Evolutionary conservation across 208 protist genomes (phyloP), one percentile per base, ranked within the genome.

Genomic region (Trypanosomatidae sp.): DNA sequence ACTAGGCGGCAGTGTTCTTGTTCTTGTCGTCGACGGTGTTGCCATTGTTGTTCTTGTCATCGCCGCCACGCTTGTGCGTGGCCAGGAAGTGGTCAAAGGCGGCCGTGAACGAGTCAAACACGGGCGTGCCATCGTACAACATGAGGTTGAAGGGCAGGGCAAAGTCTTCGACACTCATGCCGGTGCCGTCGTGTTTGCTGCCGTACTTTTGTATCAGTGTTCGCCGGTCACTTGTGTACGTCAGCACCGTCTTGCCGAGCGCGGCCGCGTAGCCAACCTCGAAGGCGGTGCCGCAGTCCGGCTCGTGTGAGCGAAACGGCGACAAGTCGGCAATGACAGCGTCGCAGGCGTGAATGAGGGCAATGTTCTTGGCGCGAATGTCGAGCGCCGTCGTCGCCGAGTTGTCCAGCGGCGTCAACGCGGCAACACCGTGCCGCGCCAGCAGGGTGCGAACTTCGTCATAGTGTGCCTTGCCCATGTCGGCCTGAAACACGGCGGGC

Each of bases 291-390:
- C 80, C 80, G 27, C 62, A 71, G 41, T 89, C 80, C 2, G 80
- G 69, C 43, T 89, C 80, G 15, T 74, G 53, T 0, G 74, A 84
- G 24, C 75, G 75, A 33, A 89, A 89, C 1, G 80, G 80, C 2
- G 80, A 89, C 1, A 89, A 59, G 41, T 89, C 75, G 7, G 80
- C 80, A 48, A 89, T 89, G 41, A 89, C 66, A 24, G 74, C 71
- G 46, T 89, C 75, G 26, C 75, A 85, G 6, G 43, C 23, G 25
- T 66, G 18, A 15, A 89, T 89, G 71, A 85, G 75, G 7, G 72
- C 68, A 24, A 89, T 76, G 46, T 89, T 89, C 43, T 76, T 81
- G 24, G 68, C 43, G 21, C 75, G 63, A 27, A 89, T 89, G 25
- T 72, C 61, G 3, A 69, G 32, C 1, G 71, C 66, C 0, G 56